Evolutionary conservation across 2,329 filamentous ascomycete species (phyloP), one percentile per base, ranked within the genome.

Genomic region (Aspergillus clavatus): DNA sequence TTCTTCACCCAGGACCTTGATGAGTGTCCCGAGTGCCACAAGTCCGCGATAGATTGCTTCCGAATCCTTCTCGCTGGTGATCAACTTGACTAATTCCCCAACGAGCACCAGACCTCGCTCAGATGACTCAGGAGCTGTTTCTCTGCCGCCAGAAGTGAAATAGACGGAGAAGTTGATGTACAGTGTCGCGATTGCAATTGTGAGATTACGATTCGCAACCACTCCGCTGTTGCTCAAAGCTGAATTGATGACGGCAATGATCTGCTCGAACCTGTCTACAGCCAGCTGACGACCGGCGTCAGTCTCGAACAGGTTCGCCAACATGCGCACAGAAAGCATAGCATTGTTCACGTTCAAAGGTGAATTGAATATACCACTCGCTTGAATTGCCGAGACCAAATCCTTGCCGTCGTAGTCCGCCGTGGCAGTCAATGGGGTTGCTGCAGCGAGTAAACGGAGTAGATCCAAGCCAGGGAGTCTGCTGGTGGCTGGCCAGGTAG

Each of bases 161-260:
- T 90, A 76, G 1, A 95, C 88, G 0, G 89, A 77, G 52, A 87
- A 86, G 68, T 98, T 97, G 62, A 97, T 84, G 48, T 86, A 83
- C 0, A 88, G 76, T 0, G 93, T 95, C 1, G 87, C 83, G 14
- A 88, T 74, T 0, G 93, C 91, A 44, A 95, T 84, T 40, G 86
- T 80, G 8, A 97, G 73, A 56, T 95, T 95, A 42, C 86, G 82
- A 63, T 94, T 93, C 54, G 52, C 68, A 1, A 73, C 72, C 3
- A 67, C 73, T 29, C 69, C 72, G 1, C 66, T 62, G 28, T 76
- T 69, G 4, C 77, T 77, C 3, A 83, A 71, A 21, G 87, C 78
- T 0, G 79, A 77, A 41, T 83, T 78, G 7, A 94, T 70, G 22
- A 85, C 78, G 2, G 72, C 67, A 4, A 87, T 72, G 4, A 86